phyloP scores from a whole-genome alignment of 306 rosid species.

The Castanospermum australe region DNA sequence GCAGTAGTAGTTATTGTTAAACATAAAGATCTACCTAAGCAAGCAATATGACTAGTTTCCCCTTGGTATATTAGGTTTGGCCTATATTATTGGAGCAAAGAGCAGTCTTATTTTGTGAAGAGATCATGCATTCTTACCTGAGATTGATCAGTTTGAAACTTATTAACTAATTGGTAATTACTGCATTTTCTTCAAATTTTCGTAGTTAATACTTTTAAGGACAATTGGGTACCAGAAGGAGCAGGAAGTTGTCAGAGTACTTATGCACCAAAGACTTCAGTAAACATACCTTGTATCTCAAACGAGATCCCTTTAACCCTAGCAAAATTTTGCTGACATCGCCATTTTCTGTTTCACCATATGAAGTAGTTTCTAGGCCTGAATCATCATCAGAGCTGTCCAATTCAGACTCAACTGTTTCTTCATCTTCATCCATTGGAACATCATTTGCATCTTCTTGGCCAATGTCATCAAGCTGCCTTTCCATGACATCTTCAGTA shows the following conservation, averaged over 20 bases:
- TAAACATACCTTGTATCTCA: slow-evolving; percentile 71
- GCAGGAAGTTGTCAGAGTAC: slow-evolving; percentile 2
- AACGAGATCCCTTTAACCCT: slow-evolving; percentile 49
- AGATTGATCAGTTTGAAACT: not conserved
- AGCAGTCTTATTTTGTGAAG: not conserved
- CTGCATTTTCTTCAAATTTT: slow-evolving; percentile 12
- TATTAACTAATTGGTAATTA: not conserved
- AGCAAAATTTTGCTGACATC: slow-evolving; percentile 57
- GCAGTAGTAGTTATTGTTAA: not conserved
- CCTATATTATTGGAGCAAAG: not conserved
- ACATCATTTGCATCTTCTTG: slow-evolving; percentile 60
- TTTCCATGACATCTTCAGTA: slow-evolving; percentile 45
- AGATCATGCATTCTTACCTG: not conserved
- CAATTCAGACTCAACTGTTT: slow-evolving; percentile 42
- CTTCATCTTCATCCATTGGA: slow-evolving; percentile 60
- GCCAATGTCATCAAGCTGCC: slow-evolving; percentile 40
- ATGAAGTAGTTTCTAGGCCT: slow-evolving; percentile 35
- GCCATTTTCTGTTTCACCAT: slow-evolving; percentile 39
- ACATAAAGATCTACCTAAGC: not conserved
- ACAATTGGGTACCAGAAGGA: not conserved
- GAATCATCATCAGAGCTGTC: slow-evolving; percentile 67
- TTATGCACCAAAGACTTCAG: slow-evolving; percentile 7
- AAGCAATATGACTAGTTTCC: slow-evolving; percentile 5
- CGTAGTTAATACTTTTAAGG: slow-evolving; percentile 5
- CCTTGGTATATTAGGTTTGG: not conserved